Evolutionary conservation across 306 rosid genomes (phyloP).

Genomic region (Vigna radiata): DNA sequence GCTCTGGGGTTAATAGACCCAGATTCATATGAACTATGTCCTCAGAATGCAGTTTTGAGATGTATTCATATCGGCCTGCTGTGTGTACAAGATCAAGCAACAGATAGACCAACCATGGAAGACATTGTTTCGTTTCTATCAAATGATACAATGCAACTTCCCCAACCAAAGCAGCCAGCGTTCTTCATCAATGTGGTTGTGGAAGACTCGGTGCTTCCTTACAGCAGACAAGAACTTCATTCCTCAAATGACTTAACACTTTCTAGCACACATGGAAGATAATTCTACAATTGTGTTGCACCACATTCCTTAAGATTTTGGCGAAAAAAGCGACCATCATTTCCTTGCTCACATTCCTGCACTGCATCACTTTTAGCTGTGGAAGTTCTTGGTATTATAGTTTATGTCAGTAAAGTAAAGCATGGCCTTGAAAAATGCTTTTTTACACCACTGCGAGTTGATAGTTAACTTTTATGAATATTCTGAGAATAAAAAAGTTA

Average conservation of each 20-base stretch:
- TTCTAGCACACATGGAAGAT: conserved; percentile 37
- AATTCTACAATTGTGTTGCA: not conserved
- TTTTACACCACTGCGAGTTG: too few relatives aligned
- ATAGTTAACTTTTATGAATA: too few relatives aligned
- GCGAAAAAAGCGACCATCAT: not conserved
- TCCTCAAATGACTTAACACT: conserved; percentile 9
- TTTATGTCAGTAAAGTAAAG: not conserved
- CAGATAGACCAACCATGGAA: conserved; percentile 51
- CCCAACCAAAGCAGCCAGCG: conserved; percentile 43
- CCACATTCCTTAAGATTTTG: not conserved
- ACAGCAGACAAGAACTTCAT: conserved; percentile 19
- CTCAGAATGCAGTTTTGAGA: conserved; percentile 33
- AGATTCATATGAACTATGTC: conserved; percentile 12
- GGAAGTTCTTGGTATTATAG: not conserved
- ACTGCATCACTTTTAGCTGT: too few relatives aligned
- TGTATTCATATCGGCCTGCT: conserved; percentile 54
- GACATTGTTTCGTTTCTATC: conserved; percentile 52
- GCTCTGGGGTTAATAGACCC: conserved; percentile 44
- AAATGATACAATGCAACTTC: conserved; percentile 45
- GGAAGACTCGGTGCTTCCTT: conserved; percentile 10
- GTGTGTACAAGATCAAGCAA: conserved; percentile 53
- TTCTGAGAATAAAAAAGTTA: too few relatives aligned
- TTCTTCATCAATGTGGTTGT: conserved; percentile 25
- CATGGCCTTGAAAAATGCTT: too few relatives aligned
- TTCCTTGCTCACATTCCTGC: too few relatives aligned